phyloP scores from a whole-genome alignment of 495 filamentous ascomycete genomes.

The Pyrenopolyporus hunteri region DNA sequence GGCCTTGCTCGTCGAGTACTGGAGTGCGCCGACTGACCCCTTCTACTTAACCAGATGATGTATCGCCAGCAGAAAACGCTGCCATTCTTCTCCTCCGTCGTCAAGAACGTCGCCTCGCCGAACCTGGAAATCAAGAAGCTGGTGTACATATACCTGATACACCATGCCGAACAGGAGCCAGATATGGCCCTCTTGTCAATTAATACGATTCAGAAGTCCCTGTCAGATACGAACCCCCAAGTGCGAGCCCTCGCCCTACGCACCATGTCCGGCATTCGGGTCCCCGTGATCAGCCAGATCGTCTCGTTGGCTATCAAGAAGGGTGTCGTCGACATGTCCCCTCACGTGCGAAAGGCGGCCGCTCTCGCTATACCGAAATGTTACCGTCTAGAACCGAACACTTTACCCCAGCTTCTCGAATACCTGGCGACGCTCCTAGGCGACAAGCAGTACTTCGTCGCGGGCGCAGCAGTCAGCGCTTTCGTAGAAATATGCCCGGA shows the following conservation, averaged over 20 bases:
- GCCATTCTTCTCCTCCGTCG: slow-evolving; percentile 88
- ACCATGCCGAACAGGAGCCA: slow-evolving; percentile 93
- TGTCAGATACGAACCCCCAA: slow-evolving; percentile 89
- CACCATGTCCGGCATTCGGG: slow-evolving; percentile 93
- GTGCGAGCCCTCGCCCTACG: slow-evolving; percentile 88
- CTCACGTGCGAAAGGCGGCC: slow-evolving; percentile 89
- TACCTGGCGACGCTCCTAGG: slow-evolving; percentile 77
- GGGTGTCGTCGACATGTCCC: slow-evolving; percentile 90
- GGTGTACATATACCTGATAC: slow-evolving; percentile 95
- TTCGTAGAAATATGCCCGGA: slow-evolving; percentile 90
- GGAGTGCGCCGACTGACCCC: slow-evolving; percentile 26
- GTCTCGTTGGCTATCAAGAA: slow-evolving; percentile 95
- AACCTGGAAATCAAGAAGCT: slow-evolving; percentile 95
- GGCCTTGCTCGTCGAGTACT: not conserved
- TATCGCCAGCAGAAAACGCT: slow-evolving; percentile 83
- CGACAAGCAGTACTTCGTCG: slow-evolving; percentile 93
- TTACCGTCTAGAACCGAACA: slow-evolving; percentile 88
- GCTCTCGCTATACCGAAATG: slow-evolving; percentile 97
- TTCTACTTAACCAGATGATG: slow-evolving; percentile 72
- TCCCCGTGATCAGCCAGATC: slow-evolving; percentile 98
- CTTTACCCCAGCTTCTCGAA: slow-evolving; percentile 80
- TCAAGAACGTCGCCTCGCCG: slow-evolving; percentile 93
- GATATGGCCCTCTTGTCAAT: slow-evolving; percentile 95
- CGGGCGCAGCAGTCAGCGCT: slow-evolving; percentile 87
- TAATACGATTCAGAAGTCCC: slow-evolving; percentile 97